phyloP scores from a whole-genome alignment of 2,329 filamentous ascomycete genomes.

The Trichoderma sp. region DNA sequence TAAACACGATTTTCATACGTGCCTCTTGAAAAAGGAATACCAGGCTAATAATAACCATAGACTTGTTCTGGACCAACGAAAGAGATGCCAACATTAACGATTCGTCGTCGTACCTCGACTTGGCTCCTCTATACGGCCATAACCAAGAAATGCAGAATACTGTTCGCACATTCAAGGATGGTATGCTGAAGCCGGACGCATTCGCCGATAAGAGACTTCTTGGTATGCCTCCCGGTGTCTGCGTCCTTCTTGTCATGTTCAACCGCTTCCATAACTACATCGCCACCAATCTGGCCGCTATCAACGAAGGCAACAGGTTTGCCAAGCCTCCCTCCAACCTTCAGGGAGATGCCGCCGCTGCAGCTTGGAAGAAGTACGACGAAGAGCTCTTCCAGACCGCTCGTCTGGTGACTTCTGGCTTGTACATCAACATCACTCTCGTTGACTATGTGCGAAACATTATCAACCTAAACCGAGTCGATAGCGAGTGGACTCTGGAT shows the following conservation, averaged over 20 bases:
- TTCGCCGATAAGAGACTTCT: constrained; percentile 73
- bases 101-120: constrained; percentile 72
- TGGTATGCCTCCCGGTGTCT: constrained; percentile 72
- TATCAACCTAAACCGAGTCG: constrained; percentile 59
- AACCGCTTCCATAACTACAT: constrained; percentile 87
- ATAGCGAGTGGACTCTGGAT: constrained; percentile 81
- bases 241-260: constrained; percentile 76
- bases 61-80: constrained; percentile 72
- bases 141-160: constrained; percentile 67
- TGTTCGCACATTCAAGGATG: constrained; percentile 71
- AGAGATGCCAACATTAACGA: constrained; percentile 63
- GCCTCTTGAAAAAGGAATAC: not conserved
- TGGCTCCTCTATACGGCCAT: constrained; percentile 72
- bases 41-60: constrained; percentile 38
- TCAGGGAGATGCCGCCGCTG: constrained; percentile 52
- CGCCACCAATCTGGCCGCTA: constrained; percentile 75
- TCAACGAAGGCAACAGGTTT: constrained; percentile 85
- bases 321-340: constrained; percentile 61
- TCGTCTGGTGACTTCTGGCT: constrained; percentile 71
- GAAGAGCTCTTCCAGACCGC: constrained; percentile 81
- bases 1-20: constrained; percentile 37
- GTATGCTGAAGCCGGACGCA: constrained; percentile 71
- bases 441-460: constrained; percentile 81
- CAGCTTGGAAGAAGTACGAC: constrained; percentile 70
- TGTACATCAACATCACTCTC: constrained; percentile 80